Base-by-base conservation (phyloP, 805 yeast genomes). In the Wickerhamiella bombiphila region DNA sequence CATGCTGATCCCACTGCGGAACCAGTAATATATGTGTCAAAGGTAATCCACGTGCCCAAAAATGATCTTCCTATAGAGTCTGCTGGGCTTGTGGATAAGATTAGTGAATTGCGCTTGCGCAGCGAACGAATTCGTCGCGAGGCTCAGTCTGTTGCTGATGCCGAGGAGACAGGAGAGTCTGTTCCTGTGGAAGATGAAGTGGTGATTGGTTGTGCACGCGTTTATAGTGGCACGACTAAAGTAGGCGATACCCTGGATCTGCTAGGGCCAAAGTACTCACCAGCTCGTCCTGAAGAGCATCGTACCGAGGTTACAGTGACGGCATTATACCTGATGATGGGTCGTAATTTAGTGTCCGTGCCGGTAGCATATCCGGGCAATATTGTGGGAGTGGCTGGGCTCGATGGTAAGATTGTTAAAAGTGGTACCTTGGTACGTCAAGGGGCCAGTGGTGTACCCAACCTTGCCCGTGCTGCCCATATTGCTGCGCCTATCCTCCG, bases 301-400 rank as follows among this genome's bases (percentile, higher is more conserved):
- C 61, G 68, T 21, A 61, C 70, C 21, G 68, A 66, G 5, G 70
- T 79, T 1, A 72, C 66, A 11, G 68, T 91, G 26, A 69, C 79
- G 4, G 80, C 76, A 31, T 59, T 91, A 29, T 86, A 72, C 50
- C 60, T 91, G 39, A 64, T 91, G 38, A 91, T 91, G 97, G 99
- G 98, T 15, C 66, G 88, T 46, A 96, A 91, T 42, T 61, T 88
- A 25, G 73, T 85, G 2, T 67, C 86, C 2, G 64, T 91, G 44
- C 69, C 76, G 31, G 68, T 67, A 14, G 94, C 88, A 4, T 94
- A 94, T 2, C 88, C 96, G 1, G 99, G 99, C 22, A 83, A 80
- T 48, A 83, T 91, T 43, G 93, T 82, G 5, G 99, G 96, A 36
- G 77, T 91, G 35, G 88, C 85, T 26, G 97, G 98, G 0, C 65